phyloP scores from a whole-genome alignment of 179 eudicot genomes.

The Beta macrorhiza region DNA sequence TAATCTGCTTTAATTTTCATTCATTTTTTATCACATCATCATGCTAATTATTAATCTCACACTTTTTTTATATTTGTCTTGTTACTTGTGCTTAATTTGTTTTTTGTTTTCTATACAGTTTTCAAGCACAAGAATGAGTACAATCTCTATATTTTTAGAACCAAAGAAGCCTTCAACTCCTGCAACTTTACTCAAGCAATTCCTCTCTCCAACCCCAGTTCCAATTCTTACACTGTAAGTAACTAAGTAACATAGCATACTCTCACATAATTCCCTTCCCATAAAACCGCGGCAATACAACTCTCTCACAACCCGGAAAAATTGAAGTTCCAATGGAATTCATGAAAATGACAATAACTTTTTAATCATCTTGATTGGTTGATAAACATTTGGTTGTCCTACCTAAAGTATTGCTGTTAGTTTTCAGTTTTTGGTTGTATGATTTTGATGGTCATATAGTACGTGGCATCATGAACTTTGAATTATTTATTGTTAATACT shows the following conservation, averaged over 20 bases:
- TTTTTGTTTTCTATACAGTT: neutral
- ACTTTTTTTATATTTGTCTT: neutral
- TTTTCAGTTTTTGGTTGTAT: too few species aligned
- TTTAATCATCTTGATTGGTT: too few species aligned
- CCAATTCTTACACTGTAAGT: constrained; percentile 52
- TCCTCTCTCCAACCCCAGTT: constrained; percentile 56
- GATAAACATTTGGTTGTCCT: too few species aligned
- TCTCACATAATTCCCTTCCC: too few species aligned
- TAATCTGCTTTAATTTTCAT: neutral
- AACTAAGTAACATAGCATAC: neutral
- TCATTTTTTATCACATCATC: neutral
- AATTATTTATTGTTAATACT: too few species aligned
- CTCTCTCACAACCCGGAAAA: too few species aligned
- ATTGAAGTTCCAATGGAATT: too few species aligned
- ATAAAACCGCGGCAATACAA: too few species aligned
- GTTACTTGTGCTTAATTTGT: neutral
- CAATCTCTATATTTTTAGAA: constrained; percentile 74
- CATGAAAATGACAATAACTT: too few species aligned
- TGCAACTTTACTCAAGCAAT: constrained; percentile 84
- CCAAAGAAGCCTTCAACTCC: constrained; percentile 46
- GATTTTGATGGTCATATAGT: too few species aligned
- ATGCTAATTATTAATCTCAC: neutral
- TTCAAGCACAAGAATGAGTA: constrained; percentile 60
- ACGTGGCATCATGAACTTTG: too few species aligned
- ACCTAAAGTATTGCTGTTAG: too few species aligned